Percentiles rank a stretch among this genome's conserved stretches.
phyloP scores from a whole-genome alignment of 2,329 filamentous ascomycete genomes.

The Ascochyta koolunga region DNA sequence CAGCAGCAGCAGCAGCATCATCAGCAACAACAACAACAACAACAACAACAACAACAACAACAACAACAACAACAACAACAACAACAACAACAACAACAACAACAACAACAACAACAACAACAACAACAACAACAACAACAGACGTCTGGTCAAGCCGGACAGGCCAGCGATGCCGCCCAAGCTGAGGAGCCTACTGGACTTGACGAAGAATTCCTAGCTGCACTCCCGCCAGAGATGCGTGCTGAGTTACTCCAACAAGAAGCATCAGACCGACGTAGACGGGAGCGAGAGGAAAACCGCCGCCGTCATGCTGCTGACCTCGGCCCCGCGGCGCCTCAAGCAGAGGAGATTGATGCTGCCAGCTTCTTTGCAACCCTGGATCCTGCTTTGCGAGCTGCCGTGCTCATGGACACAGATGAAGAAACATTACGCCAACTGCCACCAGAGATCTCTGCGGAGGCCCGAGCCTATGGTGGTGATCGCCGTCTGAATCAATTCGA shows the following conservation, averaged over 20 bases:
- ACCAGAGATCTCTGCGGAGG: conserved; percentile 84
- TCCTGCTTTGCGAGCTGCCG: conserved; percentile 80
- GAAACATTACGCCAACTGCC: conserved; percentile 84
- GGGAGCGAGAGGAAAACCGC: conserved; percentile 81
- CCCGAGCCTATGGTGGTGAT: conserved; percentile 70
- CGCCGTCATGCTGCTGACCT: conserved; percentile 65
- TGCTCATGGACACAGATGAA: conserved; percentile 90
- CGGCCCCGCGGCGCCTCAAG: conserved; percentile 50
- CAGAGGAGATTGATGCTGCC: conserved; percentile 85
- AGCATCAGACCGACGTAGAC: conserved; percentile 82
- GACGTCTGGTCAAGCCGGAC: conserved; percentile 16
- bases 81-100: conserved; percentile 53
- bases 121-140: conserved; percentile 26
- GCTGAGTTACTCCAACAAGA: conserved; percentile 91
- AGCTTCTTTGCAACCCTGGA: conserved; percentile 92
- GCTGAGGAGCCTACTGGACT: conserved; percentile 78
- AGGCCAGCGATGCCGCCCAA: conserved; percentile 46
- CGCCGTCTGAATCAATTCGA: conserved; percentile 61
- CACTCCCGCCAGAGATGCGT: conserved; percentile 86
- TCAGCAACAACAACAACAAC: conserved; percentile 20
- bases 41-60: conserved; percentile 19
- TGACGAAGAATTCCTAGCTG: conserved; percentile 91
- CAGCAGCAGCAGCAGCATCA: conserved; percentile 12
- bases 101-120: conserved; percentile 7
- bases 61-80: conserved; percentile 61